A percentile compares a stretch with the other conserved stretches of the same genome.
These are phyloP conservation scores for Gentiana dahurica DNA, from an alignment of 257 asterid species.

Conservation along the genomic window DNA sequence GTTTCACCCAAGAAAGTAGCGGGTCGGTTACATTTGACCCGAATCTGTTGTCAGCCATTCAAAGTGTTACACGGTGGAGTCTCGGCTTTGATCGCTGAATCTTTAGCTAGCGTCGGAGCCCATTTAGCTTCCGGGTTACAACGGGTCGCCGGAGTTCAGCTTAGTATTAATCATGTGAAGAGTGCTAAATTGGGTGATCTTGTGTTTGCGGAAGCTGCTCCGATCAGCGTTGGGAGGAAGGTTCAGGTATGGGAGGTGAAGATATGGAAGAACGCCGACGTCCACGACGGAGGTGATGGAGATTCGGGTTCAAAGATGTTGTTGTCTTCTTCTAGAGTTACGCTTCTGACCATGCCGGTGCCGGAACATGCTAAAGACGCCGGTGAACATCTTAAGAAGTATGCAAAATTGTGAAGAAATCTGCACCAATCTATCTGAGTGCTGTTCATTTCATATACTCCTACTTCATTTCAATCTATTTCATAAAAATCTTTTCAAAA, in stretches of 20 bases:
- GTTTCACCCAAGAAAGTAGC: constrained; percentile 46
- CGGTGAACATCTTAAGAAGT: constrained; percentile 32
- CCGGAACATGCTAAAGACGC: constrained; percentile 47
- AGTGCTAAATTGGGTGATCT: constrained; percentile 65
- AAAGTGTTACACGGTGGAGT: constrained; percentile 43
- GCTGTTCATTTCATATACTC: neutral
- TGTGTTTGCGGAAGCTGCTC: constrained; percentile 60
- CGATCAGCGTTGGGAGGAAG: constrained; percentile 51
- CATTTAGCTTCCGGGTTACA: constrained; percentile 29
- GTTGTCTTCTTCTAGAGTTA: constrained; percentile 65
- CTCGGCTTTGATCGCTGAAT: constrained; percentile 34
- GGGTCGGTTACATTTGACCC: constrained; percentile 51
- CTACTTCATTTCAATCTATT: no score
- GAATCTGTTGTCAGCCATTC: constrained; percentile 64
- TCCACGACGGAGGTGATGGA: constrained; percentile 11
- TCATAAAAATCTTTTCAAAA: no score
- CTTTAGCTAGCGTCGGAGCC: constrained; percentile 37
- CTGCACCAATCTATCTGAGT: no score
- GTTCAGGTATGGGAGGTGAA: constrained; percentile 86
- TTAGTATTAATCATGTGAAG: constrained; percentile 40
- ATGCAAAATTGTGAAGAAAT: constrained; percentile 40
- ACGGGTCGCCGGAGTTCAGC: constrained; percentile 36
- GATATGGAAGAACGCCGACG: constrained; percentile 31
- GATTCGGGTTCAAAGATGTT: constrained; percentile 17
- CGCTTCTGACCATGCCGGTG: constrained; percentile 54